Conservation (phyloP, 2,329 filamentous ascomycete genomes). For the Ophiostoma piceae region DNA sequence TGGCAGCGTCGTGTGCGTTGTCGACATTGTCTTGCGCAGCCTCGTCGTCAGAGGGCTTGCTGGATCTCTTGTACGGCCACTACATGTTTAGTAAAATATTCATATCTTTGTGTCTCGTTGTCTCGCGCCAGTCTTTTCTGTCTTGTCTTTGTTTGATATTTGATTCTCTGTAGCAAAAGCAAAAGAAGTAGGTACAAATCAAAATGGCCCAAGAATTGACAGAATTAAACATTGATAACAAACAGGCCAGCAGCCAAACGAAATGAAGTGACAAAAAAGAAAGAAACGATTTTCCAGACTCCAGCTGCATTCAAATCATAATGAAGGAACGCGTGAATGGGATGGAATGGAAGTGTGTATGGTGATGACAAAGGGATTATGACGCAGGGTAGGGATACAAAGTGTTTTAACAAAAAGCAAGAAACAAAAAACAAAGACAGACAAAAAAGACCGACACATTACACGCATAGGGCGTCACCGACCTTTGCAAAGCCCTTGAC, state of each 20-base stretch:
- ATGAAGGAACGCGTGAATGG: not conserved
- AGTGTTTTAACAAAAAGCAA: not conserved
- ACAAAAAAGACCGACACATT: constrained; percentile 33
- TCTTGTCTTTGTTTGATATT: constrained; percentile 13
- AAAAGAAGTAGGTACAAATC: constrained; percentile 25
- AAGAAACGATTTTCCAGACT: constrained; percentile 10
- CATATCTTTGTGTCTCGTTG: constrained; percentile 10
- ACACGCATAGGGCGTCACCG: constrained; percentile 39
- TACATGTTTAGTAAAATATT: constrained; percentile 51
- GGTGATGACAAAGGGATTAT: not conserved
- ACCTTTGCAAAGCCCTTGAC: constrained; percentile 78
- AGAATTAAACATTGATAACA: constrained; percentile 13
- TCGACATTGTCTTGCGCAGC: constrained; percentile 56
- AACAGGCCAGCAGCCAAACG: not conserved
- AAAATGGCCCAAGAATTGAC: constrained; percentile 29
- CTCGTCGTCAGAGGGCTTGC: constrained; percentile 61
- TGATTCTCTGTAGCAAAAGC: constrained; percentile 29
- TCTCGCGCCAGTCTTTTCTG: constrained; percentile 9
- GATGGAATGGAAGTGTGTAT: not conserved
- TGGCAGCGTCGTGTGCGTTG: constrained; percentile 62
- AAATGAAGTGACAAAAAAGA: not conserved
- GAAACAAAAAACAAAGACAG: not conserved
- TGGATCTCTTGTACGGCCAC: constrained; percentile 81
- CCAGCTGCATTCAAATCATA: constrained; percentile 6
- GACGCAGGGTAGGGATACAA: not conserved